Conservation (phyloP, 2,329 filamentous ascomycete genomes). For the Chaetomium globosum region DNA sequence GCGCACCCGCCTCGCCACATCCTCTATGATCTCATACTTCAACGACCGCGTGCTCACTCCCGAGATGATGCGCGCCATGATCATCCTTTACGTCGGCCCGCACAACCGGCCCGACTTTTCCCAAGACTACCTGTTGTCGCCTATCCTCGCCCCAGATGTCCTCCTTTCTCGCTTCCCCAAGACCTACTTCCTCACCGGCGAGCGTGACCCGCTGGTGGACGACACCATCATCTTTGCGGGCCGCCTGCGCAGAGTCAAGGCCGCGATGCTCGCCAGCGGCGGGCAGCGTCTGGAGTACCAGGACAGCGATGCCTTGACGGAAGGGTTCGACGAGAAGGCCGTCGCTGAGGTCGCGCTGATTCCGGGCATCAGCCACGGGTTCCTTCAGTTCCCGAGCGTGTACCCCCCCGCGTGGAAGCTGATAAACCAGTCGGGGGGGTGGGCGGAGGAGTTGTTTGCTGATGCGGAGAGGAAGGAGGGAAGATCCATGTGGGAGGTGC, state of each 20-base stretch:
- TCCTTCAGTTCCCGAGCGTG: constrained; percentile 84
- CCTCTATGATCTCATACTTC: constrained; percentile 97
- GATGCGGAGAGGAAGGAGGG: constrained; percentile 53
- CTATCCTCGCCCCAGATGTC: constrained; percentile 82
- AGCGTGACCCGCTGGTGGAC: constrained; percentile 92
- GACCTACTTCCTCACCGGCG: constrained; percentile 90
- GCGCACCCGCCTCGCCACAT: constrained; percentile 86
- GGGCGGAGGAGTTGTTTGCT: constrained; percentile 78
- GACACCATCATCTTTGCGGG: constrained; percentile 97
- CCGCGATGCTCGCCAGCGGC: constrained; percentile 53
- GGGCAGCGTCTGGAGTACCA: constrained; percentile 57
- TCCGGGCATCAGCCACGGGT: constrained; percentile 89
- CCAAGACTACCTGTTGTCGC: constrained; percentile 87
- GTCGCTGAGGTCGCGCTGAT: constrained; percentile 81
- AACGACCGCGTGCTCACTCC: constrained; percentile 92
- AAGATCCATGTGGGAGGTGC: constrained; percentile 40
- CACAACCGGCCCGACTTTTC: constrained; percentile 91
- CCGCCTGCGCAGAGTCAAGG: constrained; percentile 77
- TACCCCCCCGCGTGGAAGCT: constrained; percentile 91
- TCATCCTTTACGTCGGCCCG: constrained; percentile 93
- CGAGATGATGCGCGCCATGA: constrained; percentile 99
- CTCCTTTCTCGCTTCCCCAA: constrained; percentile 88
- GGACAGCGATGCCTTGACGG: constrained; percentile 48
- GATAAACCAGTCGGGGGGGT: constrained; percentile 74
- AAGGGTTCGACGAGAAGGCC: constrained; percentile 70